Evolutionary conservation across 1,284 basidiomycete genomes (phyloP).

Genomic region (Ustilago curta): DNA sequence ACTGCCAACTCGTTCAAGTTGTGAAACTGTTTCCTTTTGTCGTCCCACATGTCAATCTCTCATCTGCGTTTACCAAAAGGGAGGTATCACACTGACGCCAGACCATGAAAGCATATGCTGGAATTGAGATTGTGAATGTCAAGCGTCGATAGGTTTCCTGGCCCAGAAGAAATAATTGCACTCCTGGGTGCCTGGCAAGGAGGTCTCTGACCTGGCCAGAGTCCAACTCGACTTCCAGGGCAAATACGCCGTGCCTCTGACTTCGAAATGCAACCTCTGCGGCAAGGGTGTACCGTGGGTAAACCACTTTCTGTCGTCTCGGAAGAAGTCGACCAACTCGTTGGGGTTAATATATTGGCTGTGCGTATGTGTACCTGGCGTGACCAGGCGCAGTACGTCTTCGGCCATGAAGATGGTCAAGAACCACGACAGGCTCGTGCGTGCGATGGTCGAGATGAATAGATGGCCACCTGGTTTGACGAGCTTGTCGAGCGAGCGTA

Average conservation of each 20-base stretch:
- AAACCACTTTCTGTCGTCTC: slow-evolving; percentile 72
- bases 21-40: slow-evolving; percentile 9
- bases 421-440: slow-evolving; percentile 88
- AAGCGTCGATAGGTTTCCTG: slow-evolving; percentile 51
- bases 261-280: slow-evolving; percentile 58
- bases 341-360: slow-evolving; percentile 88
- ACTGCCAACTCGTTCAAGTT: slow-evolving; percentile 44
- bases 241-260: slow-evolving; percentile 61
- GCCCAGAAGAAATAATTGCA: slow-evolving; percentile 69
- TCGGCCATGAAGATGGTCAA: slow-evolving; percentile 93
- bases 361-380: slow-evolving; percentile 90
- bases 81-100: neutral
- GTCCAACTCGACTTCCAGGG: slow-evolving; percentile 59
- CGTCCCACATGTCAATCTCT: slow-evolving; percentile 1
- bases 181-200: slow-evolving; percentile 44
- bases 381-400: slow-evolving; percentile 80
- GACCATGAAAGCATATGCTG: too few relatives aligned
- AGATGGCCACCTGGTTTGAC: slow-evolving; percentile 88
- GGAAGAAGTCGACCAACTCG: slow-evolving; percentile 89
- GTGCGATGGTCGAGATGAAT: slow-evolving; percentile 94
- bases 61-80: slow-evolving; percentile 1
- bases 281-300: slow-evolving; percentile 23
- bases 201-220: slow-evolving; percentile 27
- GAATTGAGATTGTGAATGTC: neutral
- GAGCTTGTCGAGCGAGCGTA: slow-evolving; percentile 58